Conservation (phyloP, 768 basidiomycete species). For the Russula brevipes region DNA sequence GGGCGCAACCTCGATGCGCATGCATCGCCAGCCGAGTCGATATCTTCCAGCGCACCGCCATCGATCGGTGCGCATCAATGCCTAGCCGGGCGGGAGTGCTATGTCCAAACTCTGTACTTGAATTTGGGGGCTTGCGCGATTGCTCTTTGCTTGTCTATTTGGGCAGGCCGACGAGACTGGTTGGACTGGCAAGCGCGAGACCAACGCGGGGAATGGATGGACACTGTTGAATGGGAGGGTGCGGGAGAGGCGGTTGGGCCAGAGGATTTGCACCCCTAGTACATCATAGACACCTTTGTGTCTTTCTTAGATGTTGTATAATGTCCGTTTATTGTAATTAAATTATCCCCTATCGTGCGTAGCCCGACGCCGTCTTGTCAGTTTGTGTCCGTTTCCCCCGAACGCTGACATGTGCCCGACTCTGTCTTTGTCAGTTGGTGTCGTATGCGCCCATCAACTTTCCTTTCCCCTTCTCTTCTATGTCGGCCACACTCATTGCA, state of each 20-base stretch:
- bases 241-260: constrained; percentile 1
- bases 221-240: constrained; percentile 18
- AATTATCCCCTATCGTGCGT: too few relatives aligned
- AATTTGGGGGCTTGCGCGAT: constrained; percentile 27
- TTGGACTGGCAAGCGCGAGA: constrained; percentile 3
- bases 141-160: constrained; percentile 26
- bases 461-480: too few relatives aligned
- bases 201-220: not conserved
- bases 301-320: not conserved
- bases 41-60: not conserved
- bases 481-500: too few relatives aligned
- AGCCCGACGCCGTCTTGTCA: too few relatives aligned
- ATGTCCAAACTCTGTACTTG: constrained; percentile 26
- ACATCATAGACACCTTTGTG: too few relatives aligned
- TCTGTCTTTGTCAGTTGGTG: too few relatives aligned
- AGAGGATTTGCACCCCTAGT: constrained; percentile 9
- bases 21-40: constrained; percentile 29
- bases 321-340: too few relatives aligned
- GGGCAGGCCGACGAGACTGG: constrained; percentile 28
- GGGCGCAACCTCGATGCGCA: constrained; percentile 79
- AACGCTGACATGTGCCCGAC: too few relatives aligned
- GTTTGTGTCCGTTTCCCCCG: too few relatives aligned
- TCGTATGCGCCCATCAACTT: too few relatives aligned
- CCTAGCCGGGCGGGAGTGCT: constrained; percentile 28
- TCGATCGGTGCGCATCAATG: constrained; percentile 19